A percentile compares a stretch with the other conserved stretches of the same genome.
Evolutionary conservation across 306 rosid genomes (phyloP).

Genomic region (Ceratonia siliqua): DNA sequence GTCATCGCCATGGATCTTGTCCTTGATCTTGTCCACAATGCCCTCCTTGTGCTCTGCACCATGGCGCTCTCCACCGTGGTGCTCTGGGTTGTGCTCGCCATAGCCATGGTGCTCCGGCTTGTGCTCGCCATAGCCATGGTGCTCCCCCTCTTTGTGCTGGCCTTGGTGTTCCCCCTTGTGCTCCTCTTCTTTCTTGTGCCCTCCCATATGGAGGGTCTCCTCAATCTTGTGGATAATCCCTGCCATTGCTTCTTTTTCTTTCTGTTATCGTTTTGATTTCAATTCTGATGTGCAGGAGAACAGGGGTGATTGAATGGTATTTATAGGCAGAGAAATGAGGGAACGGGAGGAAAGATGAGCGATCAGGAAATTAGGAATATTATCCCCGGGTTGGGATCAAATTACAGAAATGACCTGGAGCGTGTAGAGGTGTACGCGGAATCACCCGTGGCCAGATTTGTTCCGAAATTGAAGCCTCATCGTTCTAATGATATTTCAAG

Average conservation of each 20-base stretch:
- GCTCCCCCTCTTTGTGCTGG: not conserved
- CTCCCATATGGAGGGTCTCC: constrained; percentile 62
- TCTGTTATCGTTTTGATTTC: not conserved
- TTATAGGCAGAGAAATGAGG: constrained; percentile 32
- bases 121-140: not conserved
- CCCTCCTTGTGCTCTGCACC: constrained; percentile 48
- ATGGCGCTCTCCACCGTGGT: constrained; percentile 32
- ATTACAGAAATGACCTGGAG: constrained; percentile 16
- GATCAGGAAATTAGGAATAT: no score
- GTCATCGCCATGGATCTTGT: constrained; percentile 53
- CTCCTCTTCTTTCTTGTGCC: constrained; percentile 46
- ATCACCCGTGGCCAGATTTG: not conserved
- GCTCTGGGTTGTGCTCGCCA: constrained; percentile 1
- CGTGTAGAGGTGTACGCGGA: constrained; percentile 18
- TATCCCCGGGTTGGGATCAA: not conserved
- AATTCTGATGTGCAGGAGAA: not conserved
- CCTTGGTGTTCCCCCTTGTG: constrained; percentile 2
- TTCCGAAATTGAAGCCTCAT: no score
- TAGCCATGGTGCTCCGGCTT: not conserved
- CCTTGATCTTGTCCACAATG: constrained; percentile 54
- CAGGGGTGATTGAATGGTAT: not conserved
- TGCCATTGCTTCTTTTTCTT: constrained; percentile 36
- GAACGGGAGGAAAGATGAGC: not conserved
- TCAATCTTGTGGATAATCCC: constrained; percentile 59
- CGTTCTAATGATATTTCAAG: no score